Evolutionary conservation across 108 stramenopile genomes (phyloP).

Genomic region (Cylindrotheca closterium): DNA sequence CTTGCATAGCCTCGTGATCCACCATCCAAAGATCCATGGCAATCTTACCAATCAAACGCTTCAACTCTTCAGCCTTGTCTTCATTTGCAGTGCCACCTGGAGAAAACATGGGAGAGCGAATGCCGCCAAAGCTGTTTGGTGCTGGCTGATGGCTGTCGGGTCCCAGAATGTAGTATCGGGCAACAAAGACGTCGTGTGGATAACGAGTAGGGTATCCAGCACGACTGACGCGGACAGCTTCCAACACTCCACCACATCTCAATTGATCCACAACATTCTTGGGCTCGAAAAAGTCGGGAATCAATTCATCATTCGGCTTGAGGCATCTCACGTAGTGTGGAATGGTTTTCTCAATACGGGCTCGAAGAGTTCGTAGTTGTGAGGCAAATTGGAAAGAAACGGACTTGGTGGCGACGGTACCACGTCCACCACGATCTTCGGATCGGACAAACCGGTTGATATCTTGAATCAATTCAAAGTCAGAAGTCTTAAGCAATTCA

Average conservation of each 20-base stretch:
- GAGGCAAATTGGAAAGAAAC: conserved; percentile 79
- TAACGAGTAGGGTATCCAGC: conserved; percentile 95
- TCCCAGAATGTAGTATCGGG: conserved; percentile 80
- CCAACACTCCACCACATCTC: conserved; percentile 93
- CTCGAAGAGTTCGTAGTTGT: conserved; percentile 84
- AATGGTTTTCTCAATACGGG: conserved; percentile 73
- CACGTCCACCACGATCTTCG: conserved; percentile 69
- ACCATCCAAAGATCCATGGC: conserved; percentile 82
- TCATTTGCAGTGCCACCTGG: conserved; percentile 48
- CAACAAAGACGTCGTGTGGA: conserved; percentile 73
- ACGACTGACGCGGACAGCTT: conserved; percentile 95
- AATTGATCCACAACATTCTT: conserved; percentile 89
- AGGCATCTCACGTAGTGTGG: conserved; percentile 93
- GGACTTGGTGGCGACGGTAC: conserved; percentile 78
- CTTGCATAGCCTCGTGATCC: conserved; percentile 60
- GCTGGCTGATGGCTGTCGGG: conserved; percentile 40
- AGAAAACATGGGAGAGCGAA: conserved; percentile 30
- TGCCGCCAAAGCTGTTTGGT: not conserved
- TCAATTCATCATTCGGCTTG: conserved; percentile 88
- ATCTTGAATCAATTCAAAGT: conserved; percentile 56
- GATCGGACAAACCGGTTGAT: conserved; percentile 65
- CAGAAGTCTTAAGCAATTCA: conserved; percentile 65
- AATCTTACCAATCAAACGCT: conserved; percentile 76
- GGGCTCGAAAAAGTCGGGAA: conserved; percentile 82
- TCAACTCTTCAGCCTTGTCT: conserved; percentile 48